Conservation (phyloP, 805 yeast genomes). For the Wickerhamia fluorescens region DNA sequence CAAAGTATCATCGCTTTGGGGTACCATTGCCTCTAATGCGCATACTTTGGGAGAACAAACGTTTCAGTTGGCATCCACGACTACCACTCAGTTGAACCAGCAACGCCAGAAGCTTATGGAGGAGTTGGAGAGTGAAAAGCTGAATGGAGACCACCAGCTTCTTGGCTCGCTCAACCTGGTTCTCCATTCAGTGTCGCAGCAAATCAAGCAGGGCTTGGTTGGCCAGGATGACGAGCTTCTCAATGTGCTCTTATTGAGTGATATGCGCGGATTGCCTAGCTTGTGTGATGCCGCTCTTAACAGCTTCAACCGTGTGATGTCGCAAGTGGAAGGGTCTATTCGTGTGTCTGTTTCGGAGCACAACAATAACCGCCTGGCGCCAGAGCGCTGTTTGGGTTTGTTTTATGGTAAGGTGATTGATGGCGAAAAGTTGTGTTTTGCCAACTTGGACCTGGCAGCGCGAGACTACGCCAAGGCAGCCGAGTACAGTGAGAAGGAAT, state of each 20-base stretch:
- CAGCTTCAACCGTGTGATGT: slow-evolving; percentile 57
- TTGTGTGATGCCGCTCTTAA: slow-evolving; percentile 42
- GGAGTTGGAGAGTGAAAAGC: slow-evolving; percentile 12
- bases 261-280: slow-evolving; percentile 46
- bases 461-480: slow-evolving; percentile 27
- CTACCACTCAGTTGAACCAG: slow-evolving; percentile 34
- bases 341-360: slow-evolving; percentile 50
- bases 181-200: slow-evolving; percentile 32
- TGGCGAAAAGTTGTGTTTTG: slow-evolving; percentile 83
- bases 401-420: slow-evolving; percentile 73
- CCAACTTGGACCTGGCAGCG: slow-evolving; percentile 75
- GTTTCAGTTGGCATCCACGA: slow-evolving; percentile 40
- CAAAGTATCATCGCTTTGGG: slow-evolving; percentile 63
- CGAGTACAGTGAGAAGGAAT: slow-evolving; percentile 2
- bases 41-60: slow-evolving; percentile 43
- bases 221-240: slow-evolving; percentile 45
- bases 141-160: slow-evolving; percentile 21
- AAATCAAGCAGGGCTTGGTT: slow-evolving; percentile 45
- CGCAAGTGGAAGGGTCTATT: slow-evolving; percentile 75
- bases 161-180: slow-evolving; percentile 25
- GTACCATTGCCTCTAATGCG: slow-evolving; percentile 51
- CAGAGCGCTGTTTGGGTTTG: slow-evolving; percentile 39
- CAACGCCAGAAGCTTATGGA: slow-evolving; percentile 31
- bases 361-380: slow-evolving; percentile 20
- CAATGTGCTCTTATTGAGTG: slow-evolving; percentile 50